Conservation (phyloP, 805 yeast species). For the Wickerhamomyces queroliae region DNA sequence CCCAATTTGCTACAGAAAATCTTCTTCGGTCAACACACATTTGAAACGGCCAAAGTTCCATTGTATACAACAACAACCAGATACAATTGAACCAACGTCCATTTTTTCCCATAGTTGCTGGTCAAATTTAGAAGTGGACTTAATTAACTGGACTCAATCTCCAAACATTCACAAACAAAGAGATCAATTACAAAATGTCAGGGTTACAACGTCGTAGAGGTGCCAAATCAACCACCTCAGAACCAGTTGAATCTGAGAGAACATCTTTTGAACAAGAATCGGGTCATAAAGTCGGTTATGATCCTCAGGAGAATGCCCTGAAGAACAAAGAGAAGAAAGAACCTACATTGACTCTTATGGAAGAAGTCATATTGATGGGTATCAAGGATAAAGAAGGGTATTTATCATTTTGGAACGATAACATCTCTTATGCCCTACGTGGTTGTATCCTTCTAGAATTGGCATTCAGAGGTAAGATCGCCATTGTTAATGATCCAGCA, state of each 20-base stretch:
- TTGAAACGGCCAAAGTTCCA: not conserved
- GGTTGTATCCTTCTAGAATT: conserved; percentile 91
- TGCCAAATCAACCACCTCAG: conserved; percentile 29
- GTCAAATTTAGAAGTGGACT: not conserved
- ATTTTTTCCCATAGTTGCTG: conserved; percentile 1
- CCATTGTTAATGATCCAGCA: conserved; percentile 87
- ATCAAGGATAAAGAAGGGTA: conserved; percentile 95
- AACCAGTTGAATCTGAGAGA: conserved; percentile 10
- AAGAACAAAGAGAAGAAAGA: conserved; percentile 27
- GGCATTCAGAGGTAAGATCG: conserved; percentile 84
- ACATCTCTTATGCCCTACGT: conserved; percentile 90
- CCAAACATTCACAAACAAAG: not conserved
- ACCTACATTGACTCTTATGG: conserved; percentile 90
- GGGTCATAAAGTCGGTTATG: conserved; percentile 72
- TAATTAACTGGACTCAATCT: not conserved
- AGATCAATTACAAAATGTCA: conserved; percentile 29
- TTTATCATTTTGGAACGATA: conserved; percentile 96
- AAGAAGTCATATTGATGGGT: conserved; percentile 90
- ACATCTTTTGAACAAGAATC: conserved; percentile 14
- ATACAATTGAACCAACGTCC: not conserved
- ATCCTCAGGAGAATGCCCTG: conserved; percentile 51
- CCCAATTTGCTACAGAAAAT: not conserved
- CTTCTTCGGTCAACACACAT: not conserved
- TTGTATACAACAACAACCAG: too few species aligned
- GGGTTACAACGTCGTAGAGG: conserved; percentile 79